A percentile compares a stretch with the other conserved stretches of the same genome.
Conservation (phyloP, 2,329 filamentous ascomycete species). For the Colletotrichum camelliae region DNA sequence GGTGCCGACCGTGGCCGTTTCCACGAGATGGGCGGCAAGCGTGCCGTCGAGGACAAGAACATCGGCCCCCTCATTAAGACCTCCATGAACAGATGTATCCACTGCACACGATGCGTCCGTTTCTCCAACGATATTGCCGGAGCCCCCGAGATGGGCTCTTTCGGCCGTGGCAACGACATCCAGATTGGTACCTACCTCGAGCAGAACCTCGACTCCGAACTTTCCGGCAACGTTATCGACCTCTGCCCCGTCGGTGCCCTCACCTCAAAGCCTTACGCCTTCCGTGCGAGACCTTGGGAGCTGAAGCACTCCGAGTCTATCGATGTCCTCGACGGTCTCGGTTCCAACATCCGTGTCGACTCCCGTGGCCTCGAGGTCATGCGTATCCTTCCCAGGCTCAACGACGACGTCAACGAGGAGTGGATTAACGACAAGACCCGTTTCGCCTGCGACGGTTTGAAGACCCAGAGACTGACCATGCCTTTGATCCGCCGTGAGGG, state of each 20-base stretch:
- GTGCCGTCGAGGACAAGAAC: slow-evolving; percentile 99
- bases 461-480: slow-evolving; percentile 93
- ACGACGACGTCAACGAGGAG: slow-evolving; percentile 98
- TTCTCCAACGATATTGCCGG: slow-evolving; percentile 98
- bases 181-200: slow-evolving; percentile 99
- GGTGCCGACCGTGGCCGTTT: slow-evolving; percentile 95
- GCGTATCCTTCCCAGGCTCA: slow-evolving; percentile 89
- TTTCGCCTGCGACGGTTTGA: slow-evolving; percentile 95
- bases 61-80: slow-evolving; percentile 98
- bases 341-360: slow-evolving; percentile 94
- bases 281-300: slow-evolving; percentile 96
- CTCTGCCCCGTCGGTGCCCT: slow-evolving; percentile 97
- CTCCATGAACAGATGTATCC: slow-evolving; percentile 99
- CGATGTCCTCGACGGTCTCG: slow-evolving; percentile 90
- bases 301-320: slow-evolving; percentile 95
- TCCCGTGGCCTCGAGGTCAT: slow-evolving; percentile 94
- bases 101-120: slow-evolving; percentile 96
- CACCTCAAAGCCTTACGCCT: slow-evolving; percentile 96
- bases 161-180: slow-evolving; percentile 93
- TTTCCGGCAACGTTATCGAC: slow-evolving; percentile 97
- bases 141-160: slow-evolving; percentile 92
- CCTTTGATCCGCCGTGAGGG: slow-evolving; percentile 87
- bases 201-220: slow-evolving; percentile 88
- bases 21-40: slow-evolving; percentile 94
- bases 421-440: slow-evolving; percentile 99